phyloP scores from a whole-genome alignment of 2,329 filamentous ascomycete species.

The Ophiostoma novo-ulmi region DNA sequence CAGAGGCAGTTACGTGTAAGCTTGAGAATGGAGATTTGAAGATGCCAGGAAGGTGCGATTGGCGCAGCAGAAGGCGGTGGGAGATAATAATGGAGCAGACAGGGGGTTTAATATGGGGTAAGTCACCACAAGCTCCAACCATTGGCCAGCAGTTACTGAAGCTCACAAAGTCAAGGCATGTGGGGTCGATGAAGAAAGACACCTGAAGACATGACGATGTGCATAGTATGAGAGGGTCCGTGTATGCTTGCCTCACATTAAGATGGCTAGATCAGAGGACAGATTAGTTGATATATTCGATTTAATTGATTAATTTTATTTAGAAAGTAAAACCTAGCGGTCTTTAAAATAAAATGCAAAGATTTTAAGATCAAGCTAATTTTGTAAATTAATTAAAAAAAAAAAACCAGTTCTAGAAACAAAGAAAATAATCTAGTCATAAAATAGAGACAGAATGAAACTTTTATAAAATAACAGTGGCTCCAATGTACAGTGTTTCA shows the following conservation, averaged over 20 bases:
- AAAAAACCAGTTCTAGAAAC: neutral
- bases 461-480: neutral
- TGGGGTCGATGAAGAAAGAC: neutral
- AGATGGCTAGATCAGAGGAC: too few relatives aligned
- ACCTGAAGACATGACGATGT: neutral
- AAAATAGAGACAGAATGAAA: neutral
- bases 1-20: conserved; percentile 9
- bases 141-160: conserved; percentile 17
- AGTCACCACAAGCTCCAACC: conserved; percentile 21
- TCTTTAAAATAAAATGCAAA: too few relatives aligned
- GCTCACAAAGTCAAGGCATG: neutral
- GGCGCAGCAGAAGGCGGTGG: conserved; percentile 17
- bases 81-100: neutral
- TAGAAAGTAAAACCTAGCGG: too few relatives aligned
- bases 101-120: neutral
- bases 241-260: neutral
- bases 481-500: neutral
- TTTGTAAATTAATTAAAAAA: neutral
- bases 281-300: too few relatives aligned
- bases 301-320: too few relatives aligned
- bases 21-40: neutral
- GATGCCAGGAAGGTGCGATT: conserved; percentile 20
- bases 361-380: too few relatives aligned
- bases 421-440: neutral
- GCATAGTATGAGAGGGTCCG: neutral